Evolutionary conservation across 495 filamentous ascomycete genomes (phyloP), one percentile per base, ranked within the genome.

Genomic region (Talaromyces wortmannii): DNA sequence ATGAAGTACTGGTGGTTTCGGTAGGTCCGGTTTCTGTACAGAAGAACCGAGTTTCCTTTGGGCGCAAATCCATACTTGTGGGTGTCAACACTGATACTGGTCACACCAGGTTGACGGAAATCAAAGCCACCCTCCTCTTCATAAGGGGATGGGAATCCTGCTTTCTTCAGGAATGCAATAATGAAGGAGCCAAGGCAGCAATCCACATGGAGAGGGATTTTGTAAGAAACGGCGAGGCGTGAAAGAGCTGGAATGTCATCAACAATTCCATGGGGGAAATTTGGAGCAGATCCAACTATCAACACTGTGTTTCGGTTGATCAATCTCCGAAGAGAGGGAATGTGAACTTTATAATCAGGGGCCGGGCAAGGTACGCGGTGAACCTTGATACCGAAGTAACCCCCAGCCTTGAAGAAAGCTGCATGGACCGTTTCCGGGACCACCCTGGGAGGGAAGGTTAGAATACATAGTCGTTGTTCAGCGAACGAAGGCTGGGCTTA

Each of bases 21-120:
- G 48, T 95, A 82, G 45, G 80, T 70, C 43, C 83, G 75, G 53
- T 81, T 89, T 63, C 95, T 90, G 77, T 97, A 97, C 52, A 99
- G 82, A 15, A 96, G 72, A 7, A 91, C 92, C 30, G 85, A 90
- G 76, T 94, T 97, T 53, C 94, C 94, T 72, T 97, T 97, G 18
- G 94, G 94, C 0, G 94, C 95, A 70, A 99, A 99, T 23, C 94
- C 94, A 68, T 99, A 98, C 69, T 98, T 98, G 75, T 98, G 94
- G 31, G 94, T 99, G 67, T 99, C 94, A 64, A 92, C 95, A 61
- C 82, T 87, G 69, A 99, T 97, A 65, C 84, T 89, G 5, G 95
- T 97, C 53, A 99, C 95, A 64, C 94, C 94, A 53, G 87, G 88
- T 55, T 94, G 82, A 33, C 86, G 83, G 83, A 99, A 99, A 71